Evolutionary conservation across 805 yeast species (phyloP), one percentile per base, ranked within the genome.

Genomic region (Suhomyces faveliae): DNA sequence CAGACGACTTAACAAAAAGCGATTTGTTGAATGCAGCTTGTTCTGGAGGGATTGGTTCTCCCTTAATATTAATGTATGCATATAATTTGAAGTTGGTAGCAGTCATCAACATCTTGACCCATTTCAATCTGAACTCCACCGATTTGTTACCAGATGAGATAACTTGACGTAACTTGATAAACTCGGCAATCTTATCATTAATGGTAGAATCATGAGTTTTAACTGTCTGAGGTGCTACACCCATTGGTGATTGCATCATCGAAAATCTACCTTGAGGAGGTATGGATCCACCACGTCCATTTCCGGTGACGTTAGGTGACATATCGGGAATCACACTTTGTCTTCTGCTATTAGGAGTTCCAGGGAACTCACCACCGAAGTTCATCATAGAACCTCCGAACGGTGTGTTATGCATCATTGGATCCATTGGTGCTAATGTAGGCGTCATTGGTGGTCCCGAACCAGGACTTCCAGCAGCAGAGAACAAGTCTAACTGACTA

Each of bases 121-220:
- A 73, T 50, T 67, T 61, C 43, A 73, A 59, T 29, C 78, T 55
- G 54, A 60, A 73, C 50, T 71, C 76, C 29, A 62, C 58, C 1
- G 76, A 58, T 54, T 73, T 73, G 49, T 71, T 71, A 10, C 78
- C 77, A 1, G 70, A 55, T 1, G 76, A 70, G 41, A 73, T 73
- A 15, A 68, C 50, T 15, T 51, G 45, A 33, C 78, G 62, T 46
- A 73, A 61, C 24, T 52, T 57, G 20, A 62, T 52, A 45, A 72
- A 72, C 39, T 67, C 67, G 23, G 63, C 63, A 41, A 73, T 65
- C 51, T 67, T 68, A 35, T 58, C 57, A 46, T 53, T 59, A 39
- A 67, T 61, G 35, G 59, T 58, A 5, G 58, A 43, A 45, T 69
- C 75, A 12, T 49, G 52, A 12, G 52, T 46, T 49, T 56, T 51